Base-by-base conservation (phyloP, 305 asterid genomes). In the Striga hermonthica region DNA sequence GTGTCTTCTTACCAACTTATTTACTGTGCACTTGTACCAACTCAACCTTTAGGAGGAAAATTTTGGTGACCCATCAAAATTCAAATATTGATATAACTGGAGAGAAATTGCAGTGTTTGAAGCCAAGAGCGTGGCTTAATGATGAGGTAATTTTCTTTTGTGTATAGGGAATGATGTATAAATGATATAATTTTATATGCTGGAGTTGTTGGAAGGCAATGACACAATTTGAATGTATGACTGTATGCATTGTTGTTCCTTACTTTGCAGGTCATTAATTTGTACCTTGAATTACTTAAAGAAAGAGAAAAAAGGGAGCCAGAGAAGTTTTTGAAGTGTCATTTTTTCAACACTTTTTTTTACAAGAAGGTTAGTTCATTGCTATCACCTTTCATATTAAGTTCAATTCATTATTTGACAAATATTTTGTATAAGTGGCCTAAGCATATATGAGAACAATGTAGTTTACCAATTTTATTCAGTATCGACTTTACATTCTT, bases 281-380 rank as follows among this genome's bases (percentile, higher is more conserved):
- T 91, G 75, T 88, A 91, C 81, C 78, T 91, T 60, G 96, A 82
- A 70, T 78, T 91, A 53, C 65, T 91, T 74, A 91, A 88, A 80
- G 97, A 91, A 76, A 86, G 97, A 81, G 96, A 91, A 76, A 76
- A 68, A 38, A 83, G 88, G 75, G 87, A 79, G 66, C 90, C 91
- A 11, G 59, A 72, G 28, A 91, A 81, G 81, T 88, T 86, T 81
- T 75, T 91, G 83, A 86, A 81, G 53, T 88, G 97, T 64, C 97
- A 91, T 80, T 91, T 88, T 80, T 85, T 79, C 58, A 91, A 57
- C 77, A 86, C 97, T 57, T 91, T 91, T 84, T 91, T 91, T 58
- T 91, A 88, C 75, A 91, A 88, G 75, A 88, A 84, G 95, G 95
- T 84, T 39, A 15, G 78, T 62, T 61, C 48, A 47, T 67, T 66